These are phyloP conservation scores for Cucurbita argyrosperma DNA, from an alignment of 306 rosid species.

Conservation along the genomic window DNA sequence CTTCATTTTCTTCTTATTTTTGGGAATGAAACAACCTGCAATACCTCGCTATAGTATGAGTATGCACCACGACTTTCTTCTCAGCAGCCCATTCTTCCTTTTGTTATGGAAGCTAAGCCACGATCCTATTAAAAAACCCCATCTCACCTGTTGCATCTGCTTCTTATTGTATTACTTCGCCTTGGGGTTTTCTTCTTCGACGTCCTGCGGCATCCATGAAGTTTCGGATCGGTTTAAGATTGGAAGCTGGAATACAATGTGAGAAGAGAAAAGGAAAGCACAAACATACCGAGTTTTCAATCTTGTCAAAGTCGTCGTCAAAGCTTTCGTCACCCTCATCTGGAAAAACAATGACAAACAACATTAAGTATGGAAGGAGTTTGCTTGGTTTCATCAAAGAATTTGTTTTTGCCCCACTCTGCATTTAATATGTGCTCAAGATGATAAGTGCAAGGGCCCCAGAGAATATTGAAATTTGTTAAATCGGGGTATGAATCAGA, in stretches of 20 bases:
- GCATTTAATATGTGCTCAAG: not conserved
- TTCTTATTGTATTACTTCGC: not conserved
- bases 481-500: not conserved
- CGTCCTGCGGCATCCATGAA: slow-evolving; percentile 44
- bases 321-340: slow-evolving; percentile 81
- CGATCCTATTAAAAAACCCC: not conserved
- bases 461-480: not conserved
- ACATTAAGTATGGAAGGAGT: not conserved
- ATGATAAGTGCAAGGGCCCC: not conserved
- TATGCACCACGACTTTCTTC: not conserved
- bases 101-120: not conserved
- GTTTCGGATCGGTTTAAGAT: not conserved
- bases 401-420: not conserved
- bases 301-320: slow-evolving; percentile 96
- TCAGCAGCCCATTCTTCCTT: not conserved
- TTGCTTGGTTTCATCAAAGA: not conserved
- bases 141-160: not conserved
- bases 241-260: not conserved
- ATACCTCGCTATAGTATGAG: not conserved
- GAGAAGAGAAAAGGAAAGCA: not conserved
- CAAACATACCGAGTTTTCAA: slow-evolving; percentile 67
- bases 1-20: not conserved
- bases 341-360: slow-evolving; percentile 22
- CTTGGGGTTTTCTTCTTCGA: slow-evolving; percentile 64
- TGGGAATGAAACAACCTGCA: not conserved